Conservation (phyloP, 2,329 filamentous ascomycete genomes). For the Calonectria leucothoes region DNA sequence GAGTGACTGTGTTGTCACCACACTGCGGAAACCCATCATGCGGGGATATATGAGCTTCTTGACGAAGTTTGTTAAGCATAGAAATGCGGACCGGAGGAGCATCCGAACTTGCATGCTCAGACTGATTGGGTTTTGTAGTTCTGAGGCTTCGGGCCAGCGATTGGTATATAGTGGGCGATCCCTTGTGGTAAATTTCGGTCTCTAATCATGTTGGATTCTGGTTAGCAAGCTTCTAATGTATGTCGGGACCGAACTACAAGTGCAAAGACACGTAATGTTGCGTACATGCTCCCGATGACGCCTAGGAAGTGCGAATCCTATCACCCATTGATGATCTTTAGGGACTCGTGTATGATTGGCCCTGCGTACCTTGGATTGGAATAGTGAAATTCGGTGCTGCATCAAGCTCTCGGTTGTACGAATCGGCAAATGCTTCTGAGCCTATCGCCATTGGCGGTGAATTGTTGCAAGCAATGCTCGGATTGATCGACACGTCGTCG, state of each 20-base stretch:
- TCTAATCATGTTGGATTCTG: neutral
- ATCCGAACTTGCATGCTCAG: too few relatives aligned
- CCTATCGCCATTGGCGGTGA: too few relatives aligned
- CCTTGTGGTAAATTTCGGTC: neutral
- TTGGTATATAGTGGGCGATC: neutral
- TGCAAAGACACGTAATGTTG: too few relatives aligned
- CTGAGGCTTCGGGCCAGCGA: neutral
- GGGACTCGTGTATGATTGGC: neutral
- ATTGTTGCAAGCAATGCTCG: too few relatives aligned
- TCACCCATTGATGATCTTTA: too few relatives aligned
- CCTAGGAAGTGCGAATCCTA: neutral
- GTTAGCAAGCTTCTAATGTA: neutral
- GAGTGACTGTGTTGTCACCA: neutral
- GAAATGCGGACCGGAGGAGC: too few relatives aligned
- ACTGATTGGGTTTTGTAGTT: too few relatives aligned
- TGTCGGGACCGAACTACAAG: accelerated
- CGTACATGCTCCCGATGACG: neutral
- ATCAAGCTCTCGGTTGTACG: too few relatives aligned
- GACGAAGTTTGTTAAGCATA: too few relatives aligned
- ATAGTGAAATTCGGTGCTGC: too few relatives aligned
- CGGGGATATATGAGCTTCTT: too few relatives aligned
- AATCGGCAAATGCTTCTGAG: too few relatives aligned
- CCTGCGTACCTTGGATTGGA: neutral
- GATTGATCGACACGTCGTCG: neutral
- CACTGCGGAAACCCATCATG: neutral